phyloP scores from a whole-genome alignment of 306 rosid genomes.

The Carpinus viminea region DNA sequence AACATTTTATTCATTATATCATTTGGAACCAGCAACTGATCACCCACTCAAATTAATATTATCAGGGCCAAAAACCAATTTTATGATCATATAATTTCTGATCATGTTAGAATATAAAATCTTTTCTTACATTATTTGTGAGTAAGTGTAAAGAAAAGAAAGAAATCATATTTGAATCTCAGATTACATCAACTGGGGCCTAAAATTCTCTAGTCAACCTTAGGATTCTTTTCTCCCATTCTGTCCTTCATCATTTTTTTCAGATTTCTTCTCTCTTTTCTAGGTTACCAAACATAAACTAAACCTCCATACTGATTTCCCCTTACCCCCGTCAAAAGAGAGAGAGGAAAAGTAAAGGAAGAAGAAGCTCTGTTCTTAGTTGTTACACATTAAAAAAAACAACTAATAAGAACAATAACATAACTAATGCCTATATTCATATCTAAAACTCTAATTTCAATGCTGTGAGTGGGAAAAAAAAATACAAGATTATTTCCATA shows the following conservation, averaged over 20 bases:
- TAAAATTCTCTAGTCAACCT: background rate
- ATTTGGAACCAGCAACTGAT: slow-evolving; percentile 2
- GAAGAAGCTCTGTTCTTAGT: no score
- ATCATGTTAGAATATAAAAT: background rate
- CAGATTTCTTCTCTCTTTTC: background rate
- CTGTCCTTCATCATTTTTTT: background rate
- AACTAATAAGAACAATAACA: no score
- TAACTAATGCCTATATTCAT: no score
- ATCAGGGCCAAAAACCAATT: background rate
- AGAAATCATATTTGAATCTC: background rate
- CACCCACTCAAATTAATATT: slow-evolving; percentile 5
- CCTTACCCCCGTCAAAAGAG: background rate
- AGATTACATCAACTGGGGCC: slow-evolving; percentile 13
- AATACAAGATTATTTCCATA: background rate
- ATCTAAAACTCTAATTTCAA: background rate
- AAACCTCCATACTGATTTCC: background rate
- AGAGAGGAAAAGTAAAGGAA: background rate
- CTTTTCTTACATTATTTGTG: no score
- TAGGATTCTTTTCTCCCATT: background rate
- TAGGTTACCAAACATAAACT: no score
- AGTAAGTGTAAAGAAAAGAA: background rate
- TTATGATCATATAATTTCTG: background rate
- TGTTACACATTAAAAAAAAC: no score
- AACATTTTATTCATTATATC: no score
- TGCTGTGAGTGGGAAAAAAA: background rate